Base-by-base conservation (phyloP, 2,329 filamentous ascomycete species). In the Curvularia sp. region DNA sequence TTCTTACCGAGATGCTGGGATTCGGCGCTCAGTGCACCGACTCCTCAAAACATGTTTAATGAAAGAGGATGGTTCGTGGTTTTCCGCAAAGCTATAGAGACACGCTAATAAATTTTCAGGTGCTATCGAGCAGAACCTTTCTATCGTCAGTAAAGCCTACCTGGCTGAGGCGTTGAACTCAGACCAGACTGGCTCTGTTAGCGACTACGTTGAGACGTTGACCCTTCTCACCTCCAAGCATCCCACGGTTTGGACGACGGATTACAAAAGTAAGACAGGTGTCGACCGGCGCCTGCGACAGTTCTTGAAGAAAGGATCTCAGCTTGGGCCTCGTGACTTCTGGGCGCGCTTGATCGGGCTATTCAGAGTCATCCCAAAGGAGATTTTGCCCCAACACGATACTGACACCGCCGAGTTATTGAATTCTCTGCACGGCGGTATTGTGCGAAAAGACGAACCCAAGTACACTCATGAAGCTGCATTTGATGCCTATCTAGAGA, bases 231-330 rank as follows among this genome's bases (percentile, higher is more conserved):
- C 93, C 0, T 78, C 80, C 30, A 74, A 75, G 12, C 84, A 88
- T 49, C 88, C 92, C 0, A 83, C 87, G 15, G 81, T 93, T 9
- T 99, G 95, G 95, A 89, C 87, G 1, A 81, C 82, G 5, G 80
- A 86, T 53, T 88, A 88, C 73, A 81, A 77, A 28, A 84, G 82
- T 47, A 88, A 88, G 72, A 84, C 83, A 30, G 72, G 83, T 7
- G 84, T 76, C 58, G 83, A 78, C 60, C 85, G 81, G 59, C 79
- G 89, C 22, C 77, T 99, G 4, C 84, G 86, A 49, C 81, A 87
- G 8, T 95, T 96, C 66, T 80, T 98, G 6, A 88, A 90, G 61
- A 91, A 88, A 68, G 94, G 95, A 2, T 96, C 94, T 0, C 91
- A 97, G 70, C 86, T 88, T n/a, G 89, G 90, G 3, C 81, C 86